Base-by-base conservation (phyloP, 148 eudicot species). In the Heliosperma pusillum region DNA sequence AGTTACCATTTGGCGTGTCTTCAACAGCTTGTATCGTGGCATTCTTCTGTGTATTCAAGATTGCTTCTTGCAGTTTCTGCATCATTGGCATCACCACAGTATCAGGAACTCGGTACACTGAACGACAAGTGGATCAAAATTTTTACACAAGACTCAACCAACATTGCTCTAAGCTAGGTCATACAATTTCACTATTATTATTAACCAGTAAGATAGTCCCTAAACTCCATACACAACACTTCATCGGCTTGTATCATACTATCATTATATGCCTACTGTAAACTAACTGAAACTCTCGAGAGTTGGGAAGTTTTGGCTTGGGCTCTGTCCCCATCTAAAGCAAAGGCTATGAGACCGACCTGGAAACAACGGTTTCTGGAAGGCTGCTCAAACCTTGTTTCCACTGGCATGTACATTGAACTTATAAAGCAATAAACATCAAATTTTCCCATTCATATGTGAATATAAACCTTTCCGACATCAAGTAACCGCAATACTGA, bases 31-130 rank as follows among this genome's bases (percentile, higher is more conserved):
- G 92, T 78, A 92, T 92, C 76, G 88, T 81, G 21, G 83, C 91
- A 75, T 95, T 90, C 70, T 89, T 95, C 83, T 92, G 99, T 16
- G 99, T 95, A 68, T 80, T 82, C 66, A 92, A 66, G 71, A 95
- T 85, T 42, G 99, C 99, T 78, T 90, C 85, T 79, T 90, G 83
- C 78, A 95, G 78, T 83, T 83, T 80, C 97, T 93, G 86, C 82
- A 76, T 53, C 61, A 77, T 27, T n/a, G 0, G 30, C 25, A 68
- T 33, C 74, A 59, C 11, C 50, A 69, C 40, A 73, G 44, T 36
- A 15, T 62, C 72, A 64, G 24, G n/a, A 63, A 56, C 21, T 29
- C 24, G 25, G 1, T 50, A 69, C 0, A 73, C 17, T 60, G 4
- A 15, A 68, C 55, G 52, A 25, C 4, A 33, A 45, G 36, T 9